phyloP scores from a whole-genome alignment of 805 yeast genomes.

The Isabelozyma rhagii region DNA sequence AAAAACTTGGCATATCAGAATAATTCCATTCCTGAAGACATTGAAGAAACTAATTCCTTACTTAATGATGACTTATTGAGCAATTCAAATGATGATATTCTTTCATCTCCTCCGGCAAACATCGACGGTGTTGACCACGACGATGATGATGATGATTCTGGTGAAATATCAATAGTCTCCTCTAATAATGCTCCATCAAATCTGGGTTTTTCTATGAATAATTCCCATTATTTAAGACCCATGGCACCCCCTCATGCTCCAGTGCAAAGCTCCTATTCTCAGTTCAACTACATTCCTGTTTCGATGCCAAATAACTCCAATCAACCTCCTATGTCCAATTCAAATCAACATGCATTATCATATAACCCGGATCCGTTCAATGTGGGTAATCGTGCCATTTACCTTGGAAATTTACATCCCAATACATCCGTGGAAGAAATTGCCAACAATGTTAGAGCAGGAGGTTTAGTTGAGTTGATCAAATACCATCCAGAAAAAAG shows the following conservation, averaged over 20 bases:
- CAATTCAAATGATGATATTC: slow-evolving; percentile 1
- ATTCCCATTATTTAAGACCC: background rate
- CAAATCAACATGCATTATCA: slow-evolving; percentile 6
- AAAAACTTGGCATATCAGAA: background rate
- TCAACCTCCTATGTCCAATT: background rate
- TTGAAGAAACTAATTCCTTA: background rate
- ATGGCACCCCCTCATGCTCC: slow-evolving; percentile 1
- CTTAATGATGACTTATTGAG: background rate
- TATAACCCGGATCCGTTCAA: slow-evolving; percentile 28
- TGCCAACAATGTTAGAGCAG: slow-evolving; percentile 69
- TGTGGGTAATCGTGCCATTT: slow-evolving; percentile 63
- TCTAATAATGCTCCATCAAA: background rate
- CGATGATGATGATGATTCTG: slow-evolving; percentile 5
- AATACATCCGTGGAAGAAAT: slow-evolving; percentile 67
- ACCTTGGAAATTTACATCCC: slow-evolving; percentile 63
- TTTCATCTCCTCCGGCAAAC: background rate
- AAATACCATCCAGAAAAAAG: slow-evolving; percentile 49
- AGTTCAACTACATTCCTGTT: background rate
- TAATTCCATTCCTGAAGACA: background rate
- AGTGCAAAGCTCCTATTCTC: background rate
- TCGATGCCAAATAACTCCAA: background rate
- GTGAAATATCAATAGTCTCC: slow-evolving; percentile 3
- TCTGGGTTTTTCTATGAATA: background rate
- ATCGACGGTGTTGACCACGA: slow-evolving; percentile 3
- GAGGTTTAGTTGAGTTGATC: slow-evolving; percentile 67